A percentile compares a stretch with the other conserved stretches of the same genome.
Evolutionary conservation across 345 rosid species (phyloP).

Genomic region (Eucalyptus caleyi): DNA sequence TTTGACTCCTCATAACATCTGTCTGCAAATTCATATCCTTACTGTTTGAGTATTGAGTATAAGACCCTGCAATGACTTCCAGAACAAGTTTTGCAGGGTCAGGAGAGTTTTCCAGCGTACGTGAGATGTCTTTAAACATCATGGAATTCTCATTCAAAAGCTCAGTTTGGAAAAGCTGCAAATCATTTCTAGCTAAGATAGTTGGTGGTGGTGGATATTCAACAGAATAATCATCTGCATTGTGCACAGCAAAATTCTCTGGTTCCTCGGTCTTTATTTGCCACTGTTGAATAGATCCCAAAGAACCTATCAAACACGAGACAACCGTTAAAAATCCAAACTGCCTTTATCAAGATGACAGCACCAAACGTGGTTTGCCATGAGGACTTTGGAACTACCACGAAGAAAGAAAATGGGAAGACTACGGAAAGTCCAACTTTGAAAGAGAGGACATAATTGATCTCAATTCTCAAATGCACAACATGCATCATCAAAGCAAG

Average conservation of each 20-base stretch:
- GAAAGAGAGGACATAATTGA: not conserved
- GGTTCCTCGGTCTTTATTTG: not conserved
- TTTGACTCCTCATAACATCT: constrained; percentile 10
- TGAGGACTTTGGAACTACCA: not conserved
- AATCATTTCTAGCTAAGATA: not conserved
- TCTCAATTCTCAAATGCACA: not conserved
- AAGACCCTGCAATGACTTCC: constrained; percentile 24
- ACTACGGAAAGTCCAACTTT: not conserved
- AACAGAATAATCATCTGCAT: not conserved
- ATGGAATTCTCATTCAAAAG: constrained; percentile 2
- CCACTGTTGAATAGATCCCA: not conserved
- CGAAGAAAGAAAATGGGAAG: not conserved
- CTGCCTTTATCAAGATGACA: not conserved
- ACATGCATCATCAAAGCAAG: not conserved
- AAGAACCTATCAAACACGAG: not conserved
- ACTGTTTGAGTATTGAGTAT: constrained; percentile 1
- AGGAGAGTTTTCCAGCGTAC: constrained; percentile 4
- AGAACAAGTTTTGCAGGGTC: constrained; percentile 45
- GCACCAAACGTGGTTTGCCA: not conserved
- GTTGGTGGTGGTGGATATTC: not conserved
- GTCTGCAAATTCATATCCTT: not conserved
- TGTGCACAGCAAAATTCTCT: constrained; percentile 7
- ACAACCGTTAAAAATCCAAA: not conserved
- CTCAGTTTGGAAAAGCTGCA: not conserved
- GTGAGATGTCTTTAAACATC: constrained; percentile 3